These are phyloP conservation scores for Syzygium grande DNA, from an alignment of 345 rosid species.

Conservation along the genomic window DNA sequence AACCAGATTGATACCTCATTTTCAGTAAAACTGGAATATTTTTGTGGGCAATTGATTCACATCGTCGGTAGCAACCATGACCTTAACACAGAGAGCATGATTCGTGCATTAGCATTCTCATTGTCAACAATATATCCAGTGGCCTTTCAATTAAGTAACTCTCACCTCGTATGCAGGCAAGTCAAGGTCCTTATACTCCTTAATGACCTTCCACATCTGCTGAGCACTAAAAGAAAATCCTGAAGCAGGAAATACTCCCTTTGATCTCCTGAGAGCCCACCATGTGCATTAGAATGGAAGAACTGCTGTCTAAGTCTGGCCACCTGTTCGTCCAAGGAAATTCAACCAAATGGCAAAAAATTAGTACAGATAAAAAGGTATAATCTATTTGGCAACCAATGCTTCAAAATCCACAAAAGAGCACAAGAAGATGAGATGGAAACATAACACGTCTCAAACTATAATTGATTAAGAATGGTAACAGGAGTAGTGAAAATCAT, in stretches of 20 bases:
- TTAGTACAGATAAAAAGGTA: neutral
- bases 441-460: neutral
- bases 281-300: conserved; percentile 73
- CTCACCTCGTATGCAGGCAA: conserved; percentile 92
- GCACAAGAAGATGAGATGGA: neutral
- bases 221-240: conserved; percentile 83
- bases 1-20: conserved; percentile 39
- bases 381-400: neutral
- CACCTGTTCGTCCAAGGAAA: conserved; percentile 32
- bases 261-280: conserved; percentile 94
- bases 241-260: conserved; percentile 85
- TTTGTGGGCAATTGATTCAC: conserved; percentile 82
- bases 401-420: neutral
- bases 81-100: conserved; percentile 26
- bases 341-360: neutral
- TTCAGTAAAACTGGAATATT: conserved; percentile 30
- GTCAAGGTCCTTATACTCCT: conserved; percentile 84
- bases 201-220: conserved; percentile 69
- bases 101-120: neutral
- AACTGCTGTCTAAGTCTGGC: conserved; percentile 63
- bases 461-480: neutral
- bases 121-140: neutral
- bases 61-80: conserved; percentile 94
- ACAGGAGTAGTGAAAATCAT: neutral
- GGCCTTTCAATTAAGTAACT: neutral